Conservation (phyloP, 2,329 filamentous ascomycete species). For the Xylariales sp. region DNA sequence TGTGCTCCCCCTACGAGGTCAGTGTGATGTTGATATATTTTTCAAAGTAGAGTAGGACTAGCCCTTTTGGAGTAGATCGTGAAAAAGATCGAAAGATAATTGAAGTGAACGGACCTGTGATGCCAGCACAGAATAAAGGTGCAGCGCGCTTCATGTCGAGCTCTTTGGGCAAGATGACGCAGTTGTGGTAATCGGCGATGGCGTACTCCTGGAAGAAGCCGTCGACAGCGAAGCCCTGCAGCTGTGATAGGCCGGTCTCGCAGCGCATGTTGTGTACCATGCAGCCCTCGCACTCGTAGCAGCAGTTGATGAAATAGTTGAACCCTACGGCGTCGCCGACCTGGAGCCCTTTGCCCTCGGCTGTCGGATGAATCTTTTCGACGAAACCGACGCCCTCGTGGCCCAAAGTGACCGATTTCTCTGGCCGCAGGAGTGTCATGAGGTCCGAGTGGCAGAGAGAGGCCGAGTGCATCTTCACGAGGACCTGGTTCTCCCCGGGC, state of each 20-base stretch:
- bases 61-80: no score
- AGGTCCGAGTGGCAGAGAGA: constrained; percentile 10
- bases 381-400: constrained; percentile 65
- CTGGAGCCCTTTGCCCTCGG: constrained; percentile 48
- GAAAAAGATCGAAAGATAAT: no score
- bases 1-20: no score
- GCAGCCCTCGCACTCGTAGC: constrained; percentile 7
- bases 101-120: constrained; percentile 11
- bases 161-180: constrained; percentile 17
- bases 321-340: constrained; percentile 54
- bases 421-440: constrained; percentile 7
- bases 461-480: constrained; percentile 9
- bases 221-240: constrained; percentile 19
- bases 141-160: constrained; percentile 16
- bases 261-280: constrained; percentile 15
- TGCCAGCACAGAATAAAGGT: constrained; percentile 23
- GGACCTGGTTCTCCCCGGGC: constrained; percentile 10
- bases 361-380: constrained; percentile 43
- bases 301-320: constrained; percentile 9
- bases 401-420: constrained; percentile 27
- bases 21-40: no score
- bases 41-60: no score
- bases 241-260: constrained; percentile 14
- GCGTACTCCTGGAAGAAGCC: constrained; percentile 23
- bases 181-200: constrained; percentile 17